Percentiles rank a stretch among this genome's conserved stretches.
phyloP scores from a whole-genome alignment of 139 green algal genomes.

The Chlamydomonas sp. region DNA sequence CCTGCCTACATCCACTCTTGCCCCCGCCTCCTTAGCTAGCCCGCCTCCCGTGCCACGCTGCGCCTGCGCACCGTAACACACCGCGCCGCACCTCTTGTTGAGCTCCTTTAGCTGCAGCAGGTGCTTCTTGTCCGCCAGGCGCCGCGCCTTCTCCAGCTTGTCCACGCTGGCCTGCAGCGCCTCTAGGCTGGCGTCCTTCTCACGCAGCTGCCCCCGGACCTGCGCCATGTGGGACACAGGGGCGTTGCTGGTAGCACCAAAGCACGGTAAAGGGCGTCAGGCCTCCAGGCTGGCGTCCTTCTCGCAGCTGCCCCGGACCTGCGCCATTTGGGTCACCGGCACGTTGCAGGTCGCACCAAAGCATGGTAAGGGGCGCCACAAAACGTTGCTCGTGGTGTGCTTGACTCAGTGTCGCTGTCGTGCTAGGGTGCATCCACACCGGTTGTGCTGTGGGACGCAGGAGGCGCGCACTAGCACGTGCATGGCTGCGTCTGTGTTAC shows the following conservation, averaged over 20 bases:
- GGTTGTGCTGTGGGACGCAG: background rate
- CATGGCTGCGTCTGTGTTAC: background rate
- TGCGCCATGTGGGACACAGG: background rate
- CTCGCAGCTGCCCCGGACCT: background rate
- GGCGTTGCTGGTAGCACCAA: background rate
- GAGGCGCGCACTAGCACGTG: background rate
- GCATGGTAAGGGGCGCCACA: too few relatives aligned
- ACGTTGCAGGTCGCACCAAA: background rate
- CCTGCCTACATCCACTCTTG: background rate
- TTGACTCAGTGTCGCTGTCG: too few relatives aligned
- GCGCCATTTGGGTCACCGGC: background rate
- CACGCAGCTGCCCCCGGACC: constrained; percentile 3
- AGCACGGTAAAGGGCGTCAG: background rate
- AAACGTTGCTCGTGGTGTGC: too few relatives aligned
- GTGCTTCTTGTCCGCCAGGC: constrained; percentile 34
- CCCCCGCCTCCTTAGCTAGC: background rate
- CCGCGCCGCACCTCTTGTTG: constrained; percentile 10
- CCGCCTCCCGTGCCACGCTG: background rate
- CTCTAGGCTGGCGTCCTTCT: background rate
- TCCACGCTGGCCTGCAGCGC: constrained; percentile 13
- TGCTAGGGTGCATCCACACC: too few relatives aligned
- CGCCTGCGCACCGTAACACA: background rate
- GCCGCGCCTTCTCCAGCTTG: constrained; percentile 2
- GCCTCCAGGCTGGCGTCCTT: background rate
- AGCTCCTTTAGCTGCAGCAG: constrained; percentile 38